These are phyloP conservation scores for Nemania sp. DNA, from an alignment of 2,329 filamentous ascomycete genomes.

Conservation along the genomic window DNA sequence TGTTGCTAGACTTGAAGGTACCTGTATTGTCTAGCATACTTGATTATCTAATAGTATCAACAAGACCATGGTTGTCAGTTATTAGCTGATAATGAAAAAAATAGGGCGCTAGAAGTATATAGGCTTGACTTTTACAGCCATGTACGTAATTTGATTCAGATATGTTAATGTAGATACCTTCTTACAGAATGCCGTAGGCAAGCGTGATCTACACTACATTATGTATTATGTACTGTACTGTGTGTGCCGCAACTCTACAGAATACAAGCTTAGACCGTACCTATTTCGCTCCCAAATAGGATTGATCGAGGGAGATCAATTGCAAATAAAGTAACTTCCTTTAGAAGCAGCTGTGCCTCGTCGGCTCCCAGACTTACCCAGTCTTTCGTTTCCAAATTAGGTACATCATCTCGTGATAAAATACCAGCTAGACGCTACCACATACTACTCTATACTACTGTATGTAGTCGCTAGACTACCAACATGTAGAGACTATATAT, in stretches of 20 bases:
- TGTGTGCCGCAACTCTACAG: neutral
- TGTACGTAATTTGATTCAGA: neutral
- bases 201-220: neutral
- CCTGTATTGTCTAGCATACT: too few relatives aligned
- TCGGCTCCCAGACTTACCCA: neutral
- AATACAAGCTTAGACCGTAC: neutral
- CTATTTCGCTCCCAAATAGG: constrained; percentile 21
- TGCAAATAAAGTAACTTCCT: constrained; percentile 2
- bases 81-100: too few relatives aligned
- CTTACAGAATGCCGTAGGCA: neutral
- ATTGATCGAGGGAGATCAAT: neutral
- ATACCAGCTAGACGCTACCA: neutral
- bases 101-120: too few relatives aligned
- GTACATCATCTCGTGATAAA: neutral
- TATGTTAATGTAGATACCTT: neutral
- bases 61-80: too few relatives aligned
- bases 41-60: too few relatives aligned
- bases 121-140: neutral
- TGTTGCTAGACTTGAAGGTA: too few relatives aligned
- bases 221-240: too few relatives aligned
- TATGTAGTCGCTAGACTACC: too few relatives aligned
- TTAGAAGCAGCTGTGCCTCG: neutral
- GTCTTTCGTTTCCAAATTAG: neutral
- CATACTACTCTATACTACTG: neutral
- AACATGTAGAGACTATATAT: too few relatives aligned